Evolutionary conservation across 768 basidiomycete species (phyloP).

Genomic region (Termitomyces titanicus): DNA sequence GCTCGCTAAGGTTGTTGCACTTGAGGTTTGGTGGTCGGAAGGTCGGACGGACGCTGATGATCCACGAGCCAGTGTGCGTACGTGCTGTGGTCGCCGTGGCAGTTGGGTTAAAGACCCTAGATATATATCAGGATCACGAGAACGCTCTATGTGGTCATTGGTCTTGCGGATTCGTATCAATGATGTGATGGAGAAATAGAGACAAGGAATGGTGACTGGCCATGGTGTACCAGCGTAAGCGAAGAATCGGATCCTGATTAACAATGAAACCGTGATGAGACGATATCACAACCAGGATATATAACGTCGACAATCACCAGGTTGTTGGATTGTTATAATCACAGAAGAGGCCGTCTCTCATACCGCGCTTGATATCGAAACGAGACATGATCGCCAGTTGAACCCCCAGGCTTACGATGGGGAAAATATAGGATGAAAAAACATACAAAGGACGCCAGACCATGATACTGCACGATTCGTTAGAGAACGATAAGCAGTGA

Average conservation of each 20-base stretch:
- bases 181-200: slow-evolving; percentile 45
- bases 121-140: slow-evolving; percentile 27
- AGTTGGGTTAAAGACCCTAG: slow-evolving; percentile 11
- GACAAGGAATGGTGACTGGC: slow-evolving; percentile 46
- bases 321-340: slow-evolving; percentile 51
- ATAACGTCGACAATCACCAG: slow-evolving; percentile 39
- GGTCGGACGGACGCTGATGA: slow-evolving; percentile 9
- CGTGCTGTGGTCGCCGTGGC: slow-evolving; percentile 14
- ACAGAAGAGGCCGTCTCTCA: slow-evolving; percentile 52
- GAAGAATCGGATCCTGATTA: slow-evolving; percentile 56
- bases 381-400: slow-evolving; percentile 34
- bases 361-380: slow-evolving; percentile 37
- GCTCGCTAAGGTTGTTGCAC: slow-evolving; percentile 15
- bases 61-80: slow-evolving; percentile 9
- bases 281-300: neutral
- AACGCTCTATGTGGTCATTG: slow-evolving; percentile 33
- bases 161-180: slow-evolving; percentile 31
- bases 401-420: slow-evolving; percentile 38
- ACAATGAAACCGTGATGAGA: neutral
- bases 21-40: slow-evolving; percentile 19
- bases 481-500: neutral
- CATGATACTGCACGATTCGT: slow-evolving; percentile 32
- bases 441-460: slow-evolving; percentile 43
- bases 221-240: slow-evolving; percentile 59
- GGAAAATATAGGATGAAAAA: slow-evolving; percentile 36